A percentile compares a stretch with the other conserved stretches of the same genome.
phyloP scores from a whole-genome alignment of 768 basidiomycete species.

The Podaxis pistillaris region DNA sequence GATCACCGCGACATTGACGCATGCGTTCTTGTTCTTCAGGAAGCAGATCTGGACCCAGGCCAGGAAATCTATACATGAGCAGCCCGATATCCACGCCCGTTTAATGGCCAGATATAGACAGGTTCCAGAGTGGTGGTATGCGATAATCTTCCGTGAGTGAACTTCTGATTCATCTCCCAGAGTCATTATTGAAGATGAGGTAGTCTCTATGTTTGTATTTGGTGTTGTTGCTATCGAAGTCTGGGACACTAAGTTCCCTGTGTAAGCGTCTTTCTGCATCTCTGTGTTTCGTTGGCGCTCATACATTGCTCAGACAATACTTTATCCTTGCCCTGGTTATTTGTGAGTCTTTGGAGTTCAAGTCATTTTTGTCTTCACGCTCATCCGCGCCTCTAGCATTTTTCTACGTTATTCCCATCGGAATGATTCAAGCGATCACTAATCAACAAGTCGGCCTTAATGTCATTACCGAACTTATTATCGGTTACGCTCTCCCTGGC shows the following conservation, averaged over 20 bases:
- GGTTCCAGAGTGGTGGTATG: constrained; percentile 87
- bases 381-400: constrained; percentile 29
- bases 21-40: constrained; percentile 71
- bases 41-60: constrained; percentile 76
- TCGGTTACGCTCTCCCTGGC: constrained; percentile 78
- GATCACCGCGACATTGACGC: constrained; percentile 72
- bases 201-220: constrained; percentile 62
- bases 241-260: constrained; percentile 72
- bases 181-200: neutral
- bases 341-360: constrained; percentile 28
- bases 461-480: constrained; percentile 79
- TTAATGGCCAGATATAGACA: constrained; percentile 76
- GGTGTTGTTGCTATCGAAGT: constrained; percentile 69
- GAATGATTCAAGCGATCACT: constrained; percentile 70
- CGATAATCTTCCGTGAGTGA: constrained; percentile 53
- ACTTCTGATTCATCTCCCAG: constrained; percentile 23
- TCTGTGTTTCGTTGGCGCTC: neutral
- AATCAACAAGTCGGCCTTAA: constrained; percentile 75
- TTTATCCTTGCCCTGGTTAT: constrained; percentile 72
- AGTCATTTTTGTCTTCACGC: neutral
- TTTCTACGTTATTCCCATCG: constrained; percentile 71
- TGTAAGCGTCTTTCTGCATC: constrained; percentile 42
- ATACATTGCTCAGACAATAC: constrained; percentile 28
- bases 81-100: constrained; percentile 82
- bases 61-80: constrained; percentile 69